These are phyloP conservation scores for Arachis stenosperma DNA, from an alignment of 306 rosid species.

Conservation along the genomic window DNA sequence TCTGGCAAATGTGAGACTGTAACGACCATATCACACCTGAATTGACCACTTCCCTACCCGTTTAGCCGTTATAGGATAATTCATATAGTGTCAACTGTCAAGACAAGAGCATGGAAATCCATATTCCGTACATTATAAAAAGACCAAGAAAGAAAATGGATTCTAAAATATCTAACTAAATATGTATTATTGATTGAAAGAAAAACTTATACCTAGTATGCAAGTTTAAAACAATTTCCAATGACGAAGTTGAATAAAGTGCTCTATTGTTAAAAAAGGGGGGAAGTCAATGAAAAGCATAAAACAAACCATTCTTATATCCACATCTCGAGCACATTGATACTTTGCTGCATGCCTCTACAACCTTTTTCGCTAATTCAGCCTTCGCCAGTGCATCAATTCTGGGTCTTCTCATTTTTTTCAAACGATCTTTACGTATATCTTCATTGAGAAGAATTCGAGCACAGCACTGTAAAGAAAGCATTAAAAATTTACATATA, in stretches of 20 bases:
- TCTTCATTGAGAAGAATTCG: slow-evolving; percentile 67
- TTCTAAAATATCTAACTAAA: slow-evolving; percentile 6
- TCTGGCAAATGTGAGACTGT: too few relatives aligned
- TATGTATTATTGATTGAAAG: not conserved
- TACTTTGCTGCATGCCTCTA: slow-evolving; percentile 38
- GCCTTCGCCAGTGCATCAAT: slow-evolving; percentile 57
- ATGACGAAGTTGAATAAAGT: not conserved
- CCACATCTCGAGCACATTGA: slow-evolving; percentile 71
- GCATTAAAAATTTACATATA: slow-evolving; percentile 30
- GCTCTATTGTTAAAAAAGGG: not conserved
- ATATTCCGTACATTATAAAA: slow-evolving; percentile 5
- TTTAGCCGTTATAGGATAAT: not conserved
- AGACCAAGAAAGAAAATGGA: not conserved
- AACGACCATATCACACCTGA: not conserved
- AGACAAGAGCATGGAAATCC: slow-evolving; percentile 6
- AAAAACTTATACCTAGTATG: slow-evolving; percentile 4
- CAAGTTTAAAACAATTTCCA: slow-evolving; percentile 26
- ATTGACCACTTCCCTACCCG: not conserved
- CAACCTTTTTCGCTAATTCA: slow-evolving; percentile 44
- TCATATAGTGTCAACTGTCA: not conserved
- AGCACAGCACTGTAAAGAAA: slow-evolving; percentile 71
- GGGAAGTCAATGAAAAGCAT: not conserved
- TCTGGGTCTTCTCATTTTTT: slow-evolving; percentile 70
- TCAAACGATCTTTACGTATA: slow-evolving; percentile 47
- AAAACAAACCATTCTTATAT: slow-evolving; percentile 68